phyloP scores from a whole-genome alignment of 345 rosid genomes.

The Fremontodendron californicum region DNA sequence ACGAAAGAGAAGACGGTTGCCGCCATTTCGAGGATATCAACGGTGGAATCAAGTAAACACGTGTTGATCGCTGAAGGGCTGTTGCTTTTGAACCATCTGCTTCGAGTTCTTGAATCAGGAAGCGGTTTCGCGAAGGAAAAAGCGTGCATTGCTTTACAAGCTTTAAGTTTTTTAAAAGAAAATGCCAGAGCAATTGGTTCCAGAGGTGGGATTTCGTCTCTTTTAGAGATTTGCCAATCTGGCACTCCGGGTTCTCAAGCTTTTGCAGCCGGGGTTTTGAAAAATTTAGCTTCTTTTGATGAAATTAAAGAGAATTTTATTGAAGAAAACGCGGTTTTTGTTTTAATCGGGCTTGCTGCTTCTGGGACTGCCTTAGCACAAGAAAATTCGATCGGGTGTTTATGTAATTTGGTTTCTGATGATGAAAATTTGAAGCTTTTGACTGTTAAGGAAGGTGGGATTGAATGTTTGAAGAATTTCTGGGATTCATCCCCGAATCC shows the following conservation, averaged over 20 bases:
- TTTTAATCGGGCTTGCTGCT: constrained; percentile 51
- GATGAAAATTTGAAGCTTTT: constrained; percentile 60
- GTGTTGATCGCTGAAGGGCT: constrained; percentile 71
- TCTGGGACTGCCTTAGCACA: constrained; percentile 73
- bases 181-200: constrained; percentile 84
- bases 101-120: constrained; percentile 81
- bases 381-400: constrained; percentile 81
- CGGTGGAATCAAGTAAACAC: constrained; percentile 74
- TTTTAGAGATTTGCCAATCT: constrained; percentile 66
- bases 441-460: constrained; percentile 62
- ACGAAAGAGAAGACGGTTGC: constrained; percentile 74
- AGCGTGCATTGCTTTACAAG: constrained; percentile 78
- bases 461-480: constrained; percentile 64
- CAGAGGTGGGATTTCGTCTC: constrained; percentile 81
- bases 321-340: constrained; percentile 61
- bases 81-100: constrained; percentile 64
- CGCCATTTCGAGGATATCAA: constrained; percentile 62
- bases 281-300: constrained; percentile 50
- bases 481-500: constrained; percentile 61
- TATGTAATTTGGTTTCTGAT: constrained; percentile 52
- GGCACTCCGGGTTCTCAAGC: constrained; percentile 90
- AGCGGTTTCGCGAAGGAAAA: constrained; percentile 80
- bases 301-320: constrained; percentile 70
- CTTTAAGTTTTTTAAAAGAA: constrained; percentile 64
- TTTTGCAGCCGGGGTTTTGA: constrained; percentile 79